Evolutionary conservation across 1,284 basidiomycete genomes (phyloP), one percentile per base, ranked within the genome.

Genomic region (Porogramme epimiltina): DNA sequence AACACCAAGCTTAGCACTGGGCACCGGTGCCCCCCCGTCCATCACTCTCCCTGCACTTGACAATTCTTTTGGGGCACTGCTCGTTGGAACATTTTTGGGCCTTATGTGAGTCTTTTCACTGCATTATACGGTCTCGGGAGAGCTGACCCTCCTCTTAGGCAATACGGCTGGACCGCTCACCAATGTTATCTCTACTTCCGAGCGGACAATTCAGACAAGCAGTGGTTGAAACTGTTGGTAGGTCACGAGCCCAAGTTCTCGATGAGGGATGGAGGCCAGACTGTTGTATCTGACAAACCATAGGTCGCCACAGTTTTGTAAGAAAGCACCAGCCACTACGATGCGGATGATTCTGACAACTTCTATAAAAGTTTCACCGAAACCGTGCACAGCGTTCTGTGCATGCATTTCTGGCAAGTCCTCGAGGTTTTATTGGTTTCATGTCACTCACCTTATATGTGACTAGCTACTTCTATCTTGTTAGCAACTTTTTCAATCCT

Each of bases 21-120:
- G 16, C 20, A 36, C 26, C 2, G 22, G 28, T 43, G 24, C 36
- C 22, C 18, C 36, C 15, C 15, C 34, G 11, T 23, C 31, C 36
- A 37, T 22, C 33, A 39, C 19, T n/a, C 10, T 31, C 28, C 28
- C 28, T 13, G 13, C 47, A 13, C 40, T 49, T 1, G 40, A 42
- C 16, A 24, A 24, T 19, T 42, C 47, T 9, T 19, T 42, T 11
- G 47, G 47, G 6, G 47, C 47, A 11, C 31, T 49, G n/a, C 40
- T 49, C 16, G 18, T 42, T 22, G 40, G 47, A n/a, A 49, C 47
- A 3, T 36, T 42, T 23, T 22, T 49, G 13, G 47, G 47, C 22
- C 47, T 49, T n/a, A 37, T 42, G 47, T 49, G 25, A 10, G 46
- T 25, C 20, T 10, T 20, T 18, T 2, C 22, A 3, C 15, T n/a